Evolutionary conservation across 2,329 filamentous ascomycete genomes (phyloP).

Genomic region (Paradendryphiella salina): DNA sequence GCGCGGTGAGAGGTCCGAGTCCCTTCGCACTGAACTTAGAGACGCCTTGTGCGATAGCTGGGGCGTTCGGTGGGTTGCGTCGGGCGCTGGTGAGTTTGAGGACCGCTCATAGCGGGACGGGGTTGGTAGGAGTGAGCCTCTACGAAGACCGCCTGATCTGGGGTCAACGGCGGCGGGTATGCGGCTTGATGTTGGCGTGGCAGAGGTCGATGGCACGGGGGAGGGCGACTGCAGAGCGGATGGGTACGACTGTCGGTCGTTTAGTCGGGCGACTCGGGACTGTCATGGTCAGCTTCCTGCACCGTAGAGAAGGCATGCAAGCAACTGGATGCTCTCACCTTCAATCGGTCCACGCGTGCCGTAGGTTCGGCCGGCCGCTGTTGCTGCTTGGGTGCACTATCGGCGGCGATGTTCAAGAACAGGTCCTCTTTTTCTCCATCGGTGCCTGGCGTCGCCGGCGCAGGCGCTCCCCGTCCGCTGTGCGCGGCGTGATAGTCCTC

Average conservation of each 20-base stretch:
- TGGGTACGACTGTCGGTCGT: conserved; percentile 43
- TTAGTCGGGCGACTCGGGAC: conserved; percentile 46
- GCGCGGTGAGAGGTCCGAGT: conserved; percentile 39
- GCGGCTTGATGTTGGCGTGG: conserved; percentile 35
- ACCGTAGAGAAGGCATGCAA: neutral
- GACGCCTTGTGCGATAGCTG: conserved; percentile 40
- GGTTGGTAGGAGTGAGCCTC: conserved; percentile 40
- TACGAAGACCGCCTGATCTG: conserved; percentile 30
- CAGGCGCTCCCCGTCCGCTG: conserved; percentile 22
- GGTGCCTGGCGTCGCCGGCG: conserved; percentile 20
- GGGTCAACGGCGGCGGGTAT: conserved; percentile 36
- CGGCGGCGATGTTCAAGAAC: conserved; percentile 50
- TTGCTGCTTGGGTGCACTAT: conserved; percentile 35
- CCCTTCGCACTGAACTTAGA: conserved; percentile 29
- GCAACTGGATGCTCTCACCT: conserved; percentile 28
- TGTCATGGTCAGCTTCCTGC: conserved; percentile 18
- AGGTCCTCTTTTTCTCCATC: conserved; percentile 47
- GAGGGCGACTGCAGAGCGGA: conserved; percentile 35
- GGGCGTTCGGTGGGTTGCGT: conserved; percentile 32
- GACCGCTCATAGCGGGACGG: conserved; percentile 34
- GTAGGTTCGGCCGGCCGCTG: conserved; percentile 28
- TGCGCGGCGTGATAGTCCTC: conserved; percentile 23
- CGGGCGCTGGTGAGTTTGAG: conserved; percentile 31
- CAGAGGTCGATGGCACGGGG: conserved; percentile 26
- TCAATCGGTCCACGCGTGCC: conserved; percentile 37